Conservation (phyloP, 208 protist species). For the Crithidia brevicula region DNA sequence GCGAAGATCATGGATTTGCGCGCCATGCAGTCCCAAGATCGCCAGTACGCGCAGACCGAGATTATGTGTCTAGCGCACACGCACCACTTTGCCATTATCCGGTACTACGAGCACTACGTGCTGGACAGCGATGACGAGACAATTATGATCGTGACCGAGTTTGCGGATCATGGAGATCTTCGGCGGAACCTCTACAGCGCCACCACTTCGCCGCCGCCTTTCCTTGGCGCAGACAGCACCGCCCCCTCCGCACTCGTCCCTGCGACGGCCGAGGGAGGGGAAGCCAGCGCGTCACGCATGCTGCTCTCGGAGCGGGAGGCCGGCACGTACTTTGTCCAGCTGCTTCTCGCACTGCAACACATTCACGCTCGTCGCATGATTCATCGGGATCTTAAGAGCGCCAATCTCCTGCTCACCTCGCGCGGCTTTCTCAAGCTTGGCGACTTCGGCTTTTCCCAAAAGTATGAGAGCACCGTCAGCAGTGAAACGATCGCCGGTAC, state of each 20-base stretch:
- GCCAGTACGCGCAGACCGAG: conserved; percentile 80
- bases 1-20: conserved; percentile 88
- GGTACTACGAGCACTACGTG: conserved; percentile 84
- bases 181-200: conserved; percentile 61
- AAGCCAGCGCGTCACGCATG: conserved; percentile 10
- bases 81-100: conserved; percentile 84
- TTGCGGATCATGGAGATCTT: conserved; percentile 88
- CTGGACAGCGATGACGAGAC: conserved; percentile 76
- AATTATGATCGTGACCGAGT: conserved; percentile 91
- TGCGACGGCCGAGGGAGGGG: not conserved
- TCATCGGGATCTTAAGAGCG: conserved; percentile 92
- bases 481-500: conserved; percentile 84
- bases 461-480: conserved; percentile 88
- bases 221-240: not conserved
- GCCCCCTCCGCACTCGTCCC: not conserved
- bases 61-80: conserved; percentile 89
- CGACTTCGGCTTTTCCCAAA: conserved; percentile 93
- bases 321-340: conserved; percentile 81
- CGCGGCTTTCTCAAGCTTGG: conserved; percentile 90
- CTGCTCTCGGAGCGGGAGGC: conserved; percentile 74
- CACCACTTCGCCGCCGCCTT: not conserved
- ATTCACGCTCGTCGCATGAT: conserved; percentile 91
- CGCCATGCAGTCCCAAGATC: conserved; percentile 61
- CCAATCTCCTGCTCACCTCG: conserved; percentile 90
- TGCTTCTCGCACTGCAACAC: conserved; percentile 85